phyloP scores from a whole-genome alignment of 306 rosid species.

The Rubus parviflorus region DNA sequence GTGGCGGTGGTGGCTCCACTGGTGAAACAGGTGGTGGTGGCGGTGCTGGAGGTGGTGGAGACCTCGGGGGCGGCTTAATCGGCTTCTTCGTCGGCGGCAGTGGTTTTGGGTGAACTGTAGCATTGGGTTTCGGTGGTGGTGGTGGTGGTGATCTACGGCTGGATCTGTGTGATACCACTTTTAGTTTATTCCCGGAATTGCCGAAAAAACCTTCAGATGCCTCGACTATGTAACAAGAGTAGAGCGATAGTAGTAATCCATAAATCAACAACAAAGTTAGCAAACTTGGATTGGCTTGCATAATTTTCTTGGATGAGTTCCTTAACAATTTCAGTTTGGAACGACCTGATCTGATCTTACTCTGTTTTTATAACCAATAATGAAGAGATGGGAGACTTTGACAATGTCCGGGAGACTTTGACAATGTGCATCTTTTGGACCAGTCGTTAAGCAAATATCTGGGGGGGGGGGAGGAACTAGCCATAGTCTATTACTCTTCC shows the following conservation, averaged over 20 bases:
- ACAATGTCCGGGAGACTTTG: neutral
- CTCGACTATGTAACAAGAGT: neutral
- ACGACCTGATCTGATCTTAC: neutral
- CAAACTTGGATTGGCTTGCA: neutral
- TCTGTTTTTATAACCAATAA: neutral
- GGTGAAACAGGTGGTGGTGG: neutral
- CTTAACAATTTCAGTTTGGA: neutral
- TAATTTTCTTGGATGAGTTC: neutral
- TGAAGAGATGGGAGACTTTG: neutral
- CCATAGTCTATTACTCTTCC: neutral
- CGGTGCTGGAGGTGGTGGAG: neutral
- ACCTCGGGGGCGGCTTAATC: too few species aligned
- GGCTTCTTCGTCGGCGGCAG: neutral
- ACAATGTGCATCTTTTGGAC: neutral
- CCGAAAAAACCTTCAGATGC: neutral
- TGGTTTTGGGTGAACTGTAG: neutral
- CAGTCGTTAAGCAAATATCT: neutral
- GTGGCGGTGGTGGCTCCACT: neutral
- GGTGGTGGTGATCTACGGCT: neutral
- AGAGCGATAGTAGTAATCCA: neutral
- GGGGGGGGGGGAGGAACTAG: neutral
- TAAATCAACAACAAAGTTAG: neutral
- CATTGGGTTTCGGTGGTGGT: neutral
- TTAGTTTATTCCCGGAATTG: neutral
- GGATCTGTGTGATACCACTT: neutral